A percentile compares a stretch with the other conserved stretches of the same genome.
These are phyloP conservation scores for Crotalaria pallida DNA, from an alignment of 306 rosid genomes.

Conservation along the genomic window DNA sequence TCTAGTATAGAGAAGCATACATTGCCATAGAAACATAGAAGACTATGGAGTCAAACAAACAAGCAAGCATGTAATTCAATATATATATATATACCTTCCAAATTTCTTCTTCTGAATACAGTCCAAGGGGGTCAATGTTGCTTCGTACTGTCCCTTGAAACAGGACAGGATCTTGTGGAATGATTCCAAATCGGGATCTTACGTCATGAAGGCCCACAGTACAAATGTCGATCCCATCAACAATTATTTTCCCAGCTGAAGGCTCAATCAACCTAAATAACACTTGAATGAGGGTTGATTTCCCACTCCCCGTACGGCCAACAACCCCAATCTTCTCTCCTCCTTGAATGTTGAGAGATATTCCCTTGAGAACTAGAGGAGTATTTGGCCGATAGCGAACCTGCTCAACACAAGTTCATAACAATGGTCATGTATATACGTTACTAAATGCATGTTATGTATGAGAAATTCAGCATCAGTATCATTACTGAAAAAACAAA, in stretches of 20 bases:
- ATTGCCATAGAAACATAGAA: background rate
- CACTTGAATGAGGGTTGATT: slow-evolving; percentile 83
- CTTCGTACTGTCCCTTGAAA: slow-evolving; percentile 81
- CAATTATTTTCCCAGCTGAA: slow-evolving; percentile 57
- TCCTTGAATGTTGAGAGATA: slow-evolving; percentile 59
- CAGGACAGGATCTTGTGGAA: slow-evolving; percentile 93
- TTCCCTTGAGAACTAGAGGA: slow-evolving; percentile 73
- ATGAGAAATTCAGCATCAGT: background rate
- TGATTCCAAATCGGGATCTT: slow-evolving; percentile 80
- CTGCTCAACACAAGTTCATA: slow-evolving; percentile 31
- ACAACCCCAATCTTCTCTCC: slow-evolving; percentile 95
- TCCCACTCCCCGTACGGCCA: slow-evolving; percentile 89
- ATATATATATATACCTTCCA: slow-evolving; percentile 75
- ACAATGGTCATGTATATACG: background rate
- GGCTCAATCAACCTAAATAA: slow-evolving; percentile 89
- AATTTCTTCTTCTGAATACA: slow-evolving; percentile 71
- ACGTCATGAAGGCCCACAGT: slow-evolving; percentile 76
- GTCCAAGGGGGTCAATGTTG: slow-evolving; percentile 70
- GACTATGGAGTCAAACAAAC: background rate
- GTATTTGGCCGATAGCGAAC: slow-evolving; percentile 77
- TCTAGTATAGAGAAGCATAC: background rate
- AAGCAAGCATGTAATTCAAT: background rate
- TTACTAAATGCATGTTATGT: background rate
- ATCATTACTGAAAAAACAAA: background rate
- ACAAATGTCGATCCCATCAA: slow-evolving; percentile 64